Evolutionary conservation across 169 alveolate species (phyloP).

Genomic region (Plasmodium knowlesi): DNA sequence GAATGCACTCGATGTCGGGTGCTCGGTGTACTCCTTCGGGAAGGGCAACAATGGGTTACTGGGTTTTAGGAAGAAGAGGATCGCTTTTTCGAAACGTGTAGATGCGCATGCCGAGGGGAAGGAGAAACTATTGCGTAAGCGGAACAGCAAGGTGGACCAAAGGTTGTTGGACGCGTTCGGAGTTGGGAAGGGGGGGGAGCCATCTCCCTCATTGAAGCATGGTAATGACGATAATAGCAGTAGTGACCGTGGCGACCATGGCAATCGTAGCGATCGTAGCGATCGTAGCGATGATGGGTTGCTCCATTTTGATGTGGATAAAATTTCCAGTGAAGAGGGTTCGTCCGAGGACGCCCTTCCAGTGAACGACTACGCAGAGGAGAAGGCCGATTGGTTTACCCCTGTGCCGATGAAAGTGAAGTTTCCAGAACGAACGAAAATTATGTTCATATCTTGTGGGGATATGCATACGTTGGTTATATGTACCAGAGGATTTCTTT

Average conservation of each 20-base stretch:
- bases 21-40: conserved; percentile 86
- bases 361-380: neutral
- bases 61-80: conserved; percentile 76
- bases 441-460: conserved; percentile 87
- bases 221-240: neutral
- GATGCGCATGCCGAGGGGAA: neutral
- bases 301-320: conserved; percentile 3
- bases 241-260: neutral
- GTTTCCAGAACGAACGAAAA: conserved; percentile 75
- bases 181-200: neutral
- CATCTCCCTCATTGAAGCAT: neutral
- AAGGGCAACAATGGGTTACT: conserved; percentile 86
- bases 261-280: neutral
- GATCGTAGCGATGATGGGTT: neutral
- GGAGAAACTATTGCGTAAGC: neutral
- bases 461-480: conserved; percentile 85
- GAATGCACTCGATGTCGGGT: conserved; percentile 61
- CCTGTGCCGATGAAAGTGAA: conserved; percentile 83
- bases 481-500: conserved; percentile 81
- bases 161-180: conserved; percentile 28
- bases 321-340: conserved; percentile 12
- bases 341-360: neutral
- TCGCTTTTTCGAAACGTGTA: neutral
- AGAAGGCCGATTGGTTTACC: conserved; percentile 86
- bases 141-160: neutral